A percentile compares a stretch with the other conserved stretches of the same genome.
These are phyloP conservation scores for Letharia columbiana DNA, from an alignment of 495 filamentous ascomycete species.

Conservation along the genomic window DNA sequence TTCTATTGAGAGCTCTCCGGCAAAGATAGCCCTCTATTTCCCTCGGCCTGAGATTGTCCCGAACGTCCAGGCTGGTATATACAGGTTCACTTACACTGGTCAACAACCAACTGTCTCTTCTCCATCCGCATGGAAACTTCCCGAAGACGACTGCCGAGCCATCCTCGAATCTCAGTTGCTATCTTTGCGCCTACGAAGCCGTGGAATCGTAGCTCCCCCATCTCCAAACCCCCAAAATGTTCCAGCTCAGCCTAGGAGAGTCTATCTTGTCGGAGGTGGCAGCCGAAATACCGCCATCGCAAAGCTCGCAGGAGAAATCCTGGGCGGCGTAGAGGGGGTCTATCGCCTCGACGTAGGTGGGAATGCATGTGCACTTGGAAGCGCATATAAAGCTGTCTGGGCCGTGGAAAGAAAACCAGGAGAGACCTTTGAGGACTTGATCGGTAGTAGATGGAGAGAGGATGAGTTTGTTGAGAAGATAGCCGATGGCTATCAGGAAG, in stretches of 20 bases:
- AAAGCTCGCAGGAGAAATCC: slow-evolving; percentile 68
- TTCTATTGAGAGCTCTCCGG: slow-evolving; percentile 34
- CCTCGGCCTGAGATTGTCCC: slow-evolving; percentile 93
- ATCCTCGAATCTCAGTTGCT: slow-evolving; percentile 94
- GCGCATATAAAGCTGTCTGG: slow-evolving; percentile 97
- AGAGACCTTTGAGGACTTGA: slow-evolving; percentile 80
- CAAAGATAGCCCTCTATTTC: slow-evolving; percentile 87
- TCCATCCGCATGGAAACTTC: slow-evolving; percentile 43
- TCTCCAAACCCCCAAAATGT: slow-evolving; percentile 36
- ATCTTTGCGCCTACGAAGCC: slow-evolving; percentile 75
- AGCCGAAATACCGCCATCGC: slow-evolving; percentile 82
- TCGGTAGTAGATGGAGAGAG: slow-evolving; percentile 77
- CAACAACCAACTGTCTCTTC: slow-evolving; percentile 18
- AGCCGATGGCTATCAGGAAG: slow-evolving; percentile 68
- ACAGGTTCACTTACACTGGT: slow-evolving; percentile 61
- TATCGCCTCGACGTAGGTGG: slow-evolving; percentile 91
- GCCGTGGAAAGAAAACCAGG: slow-evolving; percentile 57
- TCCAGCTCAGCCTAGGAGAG: slow-evolving; percentile 74
- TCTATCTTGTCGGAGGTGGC: slow-evolving; percentile 92
- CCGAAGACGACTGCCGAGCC: slow-evolving; percentile 64
- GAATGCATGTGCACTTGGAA: slow-evolving; percentile 84
- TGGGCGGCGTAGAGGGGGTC: slow-evolving; percentile 82
- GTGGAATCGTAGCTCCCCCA: slow-evolving; percentile 57
- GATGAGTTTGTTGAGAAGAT: slow-evolving; percentile 73
- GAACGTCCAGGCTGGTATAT: slow-evolving; percentile 72